Conservation (phyloP, 257 asterid genomes). For the Solanum phureja region DNA sequence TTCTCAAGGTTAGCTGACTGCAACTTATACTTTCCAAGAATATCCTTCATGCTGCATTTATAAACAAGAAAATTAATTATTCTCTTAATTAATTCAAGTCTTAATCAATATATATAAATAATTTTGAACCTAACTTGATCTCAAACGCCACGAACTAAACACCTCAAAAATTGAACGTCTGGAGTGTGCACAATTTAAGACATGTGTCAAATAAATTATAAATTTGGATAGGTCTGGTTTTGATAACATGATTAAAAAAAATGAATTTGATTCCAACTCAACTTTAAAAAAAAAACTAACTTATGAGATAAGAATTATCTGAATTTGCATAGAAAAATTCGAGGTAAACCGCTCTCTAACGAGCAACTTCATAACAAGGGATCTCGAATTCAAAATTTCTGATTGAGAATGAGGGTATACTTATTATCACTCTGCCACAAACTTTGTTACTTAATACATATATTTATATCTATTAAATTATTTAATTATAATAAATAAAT, state of each 20-base stretch:
- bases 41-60: slow-evolving; percentile 22
- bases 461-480: no score
- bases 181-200: no score
- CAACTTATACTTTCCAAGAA: slow-evolving; percentile 22
- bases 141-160: neutral
- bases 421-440: no score
- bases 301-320: neutral
- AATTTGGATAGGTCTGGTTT: no score
- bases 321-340: rapidly evolving
- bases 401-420: neutral
- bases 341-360: no score
- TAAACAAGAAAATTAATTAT: neutral
- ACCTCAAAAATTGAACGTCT: no score
- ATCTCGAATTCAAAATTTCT: rapidly evolving
- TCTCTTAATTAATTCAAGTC: neutral
- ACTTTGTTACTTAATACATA: neutral
- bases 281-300: no score
- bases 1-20: slow-evolving; percentile 12
- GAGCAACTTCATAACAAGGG: rapidly evolving
- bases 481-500: neutral
- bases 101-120: neutral
- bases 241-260: no score
- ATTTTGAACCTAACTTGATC: rapidly evolving
- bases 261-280: no score
- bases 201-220: no score